Base-by-base conservation (phyloP, 768 basidiomycete genomes). In the Tricholoma hemisulphureum region DNA sequence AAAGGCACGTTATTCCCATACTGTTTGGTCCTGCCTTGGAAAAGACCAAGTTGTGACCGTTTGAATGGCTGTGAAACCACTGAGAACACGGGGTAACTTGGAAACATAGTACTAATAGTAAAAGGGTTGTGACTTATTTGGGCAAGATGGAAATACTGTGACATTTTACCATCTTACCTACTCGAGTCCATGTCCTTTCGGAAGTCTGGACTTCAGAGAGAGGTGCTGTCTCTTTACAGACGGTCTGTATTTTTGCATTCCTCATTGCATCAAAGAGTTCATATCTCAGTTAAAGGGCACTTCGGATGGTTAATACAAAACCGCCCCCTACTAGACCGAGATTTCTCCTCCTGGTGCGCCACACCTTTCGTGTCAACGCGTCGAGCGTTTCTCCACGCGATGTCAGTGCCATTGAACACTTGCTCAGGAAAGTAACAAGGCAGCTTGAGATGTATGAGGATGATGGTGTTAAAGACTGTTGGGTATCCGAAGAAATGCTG, bases 1-100 rank as follows among this genome's bases (percentile, higher is more conserved):
- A 92, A 88, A 0, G 93, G 92, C 49, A 95, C 91, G 67, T 88
- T 94, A 78, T 95, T 94, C 23, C 93, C 93, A 62, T 85, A 85
- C 65, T 86, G 87, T 64, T 86, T 91, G 55, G 76, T 83, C 69
- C 86, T 88, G 14, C 92, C 92, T 55, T 93, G 90, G 67, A 89
- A 94, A 2, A 95, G 85, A 55, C 92, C 93, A 2, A 83, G 75
- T 63, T 93, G 85, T 2, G 89, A 75, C 41, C 91, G 87, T 69
- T 93, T 94, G 76, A 93, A 92, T 7, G 89, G 87, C 59, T 83
- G 80, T 26, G 89, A 82, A 61, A 84, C 67, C 55, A 71, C 67
- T 45, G 75, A 71, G 48, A 73, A 69, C 41, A 72, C 61, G 43
- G 68, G 62, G 55, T 67, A 65, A 39, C 72, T 72, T 35, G 67